Conservation (phyloP, 208 protist species). For the Herpetomonas samuelpessoai region DNA sequence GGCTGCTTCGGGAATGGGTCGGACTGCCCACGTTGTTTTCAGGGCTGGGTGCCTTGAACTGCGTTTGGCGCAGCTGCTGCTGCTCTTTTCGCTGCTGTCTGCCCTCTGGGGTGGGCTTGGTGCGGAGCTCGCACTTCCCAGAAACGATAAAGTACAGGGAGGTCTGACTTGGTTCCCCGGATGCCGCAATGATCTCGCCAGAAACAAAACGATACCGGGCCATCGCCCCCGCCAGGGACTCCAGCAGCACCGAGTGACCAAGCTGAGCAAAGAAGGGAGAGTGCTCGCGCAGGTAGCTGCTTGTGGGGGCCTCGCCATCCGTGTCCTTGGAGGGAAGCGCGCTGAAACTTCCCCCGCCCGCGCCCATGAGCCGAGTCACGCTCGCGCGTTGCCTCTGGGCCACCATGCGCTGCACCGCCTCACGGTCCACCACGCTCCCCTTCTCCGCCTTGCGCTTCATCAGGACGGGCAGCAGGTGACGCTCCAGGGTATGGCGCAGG, state of each 20-base stretch:
- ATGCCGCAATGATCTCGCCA: constrained; percentile 59
- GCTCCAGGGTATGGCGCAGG: constrained; percentile 57
- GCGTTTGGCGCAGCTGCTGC: background rate
- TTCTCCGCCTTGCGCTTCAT: constrained; percentile 44
- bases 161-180: constrained; percentile 47
- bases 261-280: constrained; percentile 53
- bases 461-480: constrained; percentile 61
- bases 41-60: background rate
- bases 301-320: constrained; percentile 24
- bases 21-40: background rate
- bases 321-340: background rate
- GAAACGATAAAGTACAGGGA: constrained; percentile 77
- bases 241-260: constrained; percentile 47
- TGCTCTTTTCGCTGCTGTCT: too few species aligned
- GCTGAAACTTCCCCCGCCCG: constrained; percentile 6
- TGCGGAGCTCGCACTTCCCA: constrained; percentile 64
- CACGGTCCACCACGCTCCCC: constrained; percentile 27
- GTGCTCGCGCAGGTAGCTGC: constrained; percentile 56
- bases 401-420: background rate
- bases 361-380: background rate
- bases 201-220: constrained; percentile 39
- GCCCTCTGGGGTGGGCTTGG: background rate
- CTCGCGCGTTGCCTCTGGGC: background rate
- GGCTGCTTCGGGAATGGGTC: background rate
- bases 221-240: constrained; percentile 67